Percentiles rank a stretch among this genome's conserved stretches.
phyloP scores from a whole-genome alignment of 768 basidiomycete genomes.

The Gelatoporia subvermispora region DNA sequence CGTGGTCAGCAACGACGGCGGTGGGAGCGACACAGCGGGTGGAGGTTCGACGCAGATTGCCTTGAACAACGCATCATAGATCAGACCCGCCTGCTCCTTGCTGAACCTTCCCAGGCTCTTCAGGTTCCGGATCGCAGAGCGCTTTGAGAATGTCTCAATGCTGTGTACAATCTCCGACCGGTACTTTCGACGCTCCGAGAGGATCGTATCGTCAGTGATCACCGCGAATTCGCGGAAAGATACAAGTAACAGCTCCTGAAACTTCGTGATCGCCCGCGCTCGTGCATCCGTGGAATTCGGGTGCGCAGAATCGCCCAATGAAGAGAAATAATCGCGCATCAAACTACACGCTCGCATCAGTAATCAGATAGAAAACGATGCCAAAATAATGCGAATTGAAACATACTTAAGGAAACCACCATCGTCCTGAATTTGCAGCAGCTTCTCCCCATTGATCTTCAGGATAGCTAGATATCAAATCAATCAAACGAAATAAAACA shows the following conservation, averaged over 20 bases:
- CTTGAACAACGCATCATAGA: conserved; percentile 91
- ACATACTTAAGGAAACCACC: conserved; percentile 91
- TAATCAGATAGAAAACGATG: not conserved
- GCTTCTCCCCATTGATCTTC: conserved; percentile 92
- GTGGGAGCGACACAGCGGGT: conserved; percentile 40
- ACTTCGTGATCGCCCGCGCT: conserved; percentile 89
- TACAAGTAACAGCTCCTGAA: conserved; percentile 94
- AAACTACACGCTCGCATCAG: conserved; percentile 42
- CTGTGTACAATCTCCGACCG: conserved; percentile 86
- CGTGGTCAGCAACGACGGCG: conserved; percentile 48
- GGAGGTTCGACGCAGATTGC: conserved; percentile 76
- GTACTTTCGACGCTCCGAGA: conserved; percentile 78
- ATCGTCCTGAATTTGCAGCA: conserved; percentile 93
- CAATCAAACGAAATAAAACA: conserved; percentile 12
- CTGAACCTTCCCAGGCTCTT: conserved; percentile 72
- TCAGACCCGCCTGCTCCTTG: conserved; percentile 81
- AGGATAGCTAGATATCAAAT: conserved; percentile 63
- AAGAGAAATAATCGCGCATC: conserved; percentile 93
- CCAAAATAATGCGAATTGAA: not conserved
- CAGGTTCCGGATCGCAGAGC: conserved; percentile 85
- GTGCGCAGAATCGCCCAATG: conserved; percentile 91
- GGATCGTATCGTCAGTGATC: conserved; percentile 93
- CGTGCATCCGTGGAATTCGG: conserved; percentile 85
- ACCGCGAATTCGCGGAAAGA: conserved; percentile 97
- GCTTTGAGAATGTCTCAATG: conserved; percentile 92